Evolutionary conservation across 2,329 filamentous ascomycete species (phyloP).

Genomic region (Ophiostoma sp.): DNA sequence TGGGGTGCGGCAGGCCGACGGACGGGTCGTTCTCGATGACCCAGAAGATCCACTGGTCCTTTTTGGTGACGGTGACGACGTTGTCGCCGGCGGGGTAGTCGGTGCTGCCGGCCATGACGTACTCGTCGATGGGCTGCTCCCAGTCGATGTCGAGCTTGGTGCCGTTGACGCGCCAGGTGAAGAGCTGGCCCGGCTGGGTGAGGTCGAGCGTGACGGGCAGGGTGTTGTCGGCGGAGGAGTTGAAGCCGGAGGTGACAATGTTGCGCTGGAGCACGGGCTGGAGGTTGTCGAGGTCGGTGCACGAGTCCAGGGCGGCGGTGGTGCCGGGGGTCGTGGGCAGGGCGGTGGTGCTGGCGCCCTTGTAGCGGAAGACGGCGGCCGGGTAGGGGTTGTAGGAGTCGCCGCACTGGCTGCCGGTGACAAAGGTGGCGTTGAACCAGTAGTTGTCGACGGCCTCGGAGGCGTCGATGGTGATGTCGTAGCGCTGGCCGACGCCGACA

Average conservation of each 20-base stretch:
- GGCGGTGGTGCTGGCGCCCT: slow-evolving; percentile 30
- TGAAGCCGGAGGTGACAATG: slow-evolving; percentile 24
- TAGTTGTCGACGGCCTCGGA: slow-evolving; percentile 33
- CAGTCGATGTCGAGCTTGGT: slow-evolving; percentile 35
- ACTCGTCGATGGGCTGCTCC: slow-evolving; percentile 36
- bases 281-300: slow-evolving; percentile 26
- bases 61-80: slow-evolving; percentile 25
- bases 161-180: slow-evolving; percentile 31
- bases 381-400: slow-evolving; percentile 30
- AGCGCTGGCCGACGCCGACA: slow-evolving; percentile 44
- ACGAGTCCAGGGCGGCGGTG: slow-evolving; percentile 23
- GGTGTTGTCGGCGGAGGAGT: slow-evolving; percentile 21
- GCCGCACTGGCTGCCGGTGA: slow-evolving; percentile 27
- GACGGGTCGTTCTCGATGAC: slow-evolving; percentile 25
- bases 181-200: slow-evolving; percentile 33
- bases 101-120: slow-evolving; percentile 31
- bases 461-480: slow-evolving; percentile 45
- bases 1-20: slow-evolving; percentile 25
- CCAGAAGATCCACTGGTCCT: slow-evolving; percentile 26
- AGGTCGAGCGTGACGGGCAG: slow-evolving; percentile 32
- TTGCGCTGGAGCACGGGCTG: slow-evolving; percentile 27
- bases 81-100: slow-evolving; percentile 17
- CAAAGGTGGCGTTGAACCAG: slow-evolving; percentile 32
- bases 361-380: slow-evolving; percentile 40
- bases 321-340: slow-evolving; percentile 34